Base-by-base conservation (phyloP, 805 yeast genomes). In the Candida chilensis region DNA sequence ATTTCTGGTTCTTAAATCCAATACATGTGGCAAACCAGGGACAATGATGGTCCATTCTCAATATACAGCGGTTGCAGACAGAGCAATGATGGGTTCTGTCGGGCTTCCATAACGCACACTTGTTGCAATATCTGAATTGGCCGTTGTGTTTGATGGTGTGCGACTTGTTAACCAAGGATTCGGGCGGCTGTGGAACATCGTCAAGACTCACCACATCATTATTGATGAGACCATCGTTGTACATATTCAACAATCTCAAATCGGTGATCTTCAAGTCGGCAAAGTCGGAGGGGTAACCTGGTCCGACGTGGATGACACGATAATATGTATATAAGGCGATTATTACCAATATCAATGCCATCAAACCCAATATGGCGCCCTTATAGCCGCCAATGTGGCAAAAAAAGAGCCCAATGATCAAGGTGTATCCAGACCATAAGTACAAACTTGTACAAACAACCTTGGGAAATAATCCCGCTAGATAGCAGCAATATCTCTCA, bases 1-100 rank as follows among this genome's bases (percentile, higher is more conserved):
- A 72, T 54, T 86, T 82, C 39, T 83, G 87, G 53, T 90, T 90
- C 17, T 58, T 57, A 53, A 73, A 80, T 0, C 97, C 97, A 34
- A 90, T 71, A 51, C 96, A 88, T 4, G 74, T 64, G 2, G 94
- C 78, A 52, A 87, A 86, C 97, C 97, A 90, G 0, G 96, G 96
- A 39, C 79, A 72, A 45, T 72, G 76, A 39, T 72, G 79, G 48
- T 72, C 78, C 78, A 72, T 72, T 27, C 58, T 42, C 24, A 72
- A 44, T 2, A 69, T 48, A 46, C 79, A 72, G 32, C 39, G 48
- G 3, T 55, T 52, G 33, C 75, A 67, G 11, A 64, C 39, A 1
- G 74, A 64, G 43, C 79, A 72, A 45, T 72, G 79, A 41, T 72
- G 79, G 31, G 71, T 56, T 35, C 79, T 46, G 44, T 72, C 79